Conservation (phyloP, 2,329 filamentous ascomycete genomes). For the Talaromyces sp. region DNA sequence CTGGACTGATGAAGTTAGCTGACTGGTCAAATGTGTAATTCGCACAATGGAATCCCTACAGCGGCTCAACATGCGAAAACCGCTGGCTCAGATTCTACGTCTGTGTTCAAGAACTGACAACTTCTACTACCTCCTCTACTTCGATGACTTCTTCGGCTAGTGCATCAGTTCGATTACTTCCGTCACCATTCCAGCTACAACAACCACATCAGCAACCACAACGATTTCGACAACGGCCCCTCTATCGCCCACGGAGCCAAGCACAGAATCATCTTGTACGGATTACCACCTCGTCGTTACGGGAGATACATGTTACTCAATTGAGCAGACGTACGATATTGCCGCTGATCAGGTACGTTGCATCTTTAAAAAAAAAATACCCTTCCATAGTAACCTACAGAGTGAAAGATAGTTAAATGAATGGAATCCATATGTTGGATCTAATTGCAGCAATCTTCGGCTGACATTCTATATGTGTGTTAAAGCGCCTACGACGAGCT, state of each 20-base stretch:
- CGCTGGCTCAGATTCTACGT: slow-evolving; percentile 19
- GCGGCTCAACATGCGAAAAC: slow-evolving; percentile 1
- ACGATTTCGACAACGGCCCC: background rate
- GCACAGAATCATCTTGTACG: slow-evolving; percentile 1
- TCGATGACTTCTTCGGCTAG: background rate
- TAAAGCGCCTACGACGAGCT: background rate
- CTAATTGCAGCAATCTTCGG: background rate
- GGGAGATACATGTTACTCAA: slow-evolving; percentile 10
- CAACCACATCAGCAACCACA: background rate
- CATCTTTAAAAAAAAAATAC: too few relatives aligned
- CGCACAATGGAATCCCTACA: background rate
- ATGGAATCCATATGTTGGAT: slow-evolving; percentile 8
- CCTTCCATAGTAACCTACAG: too few relatives aligned
- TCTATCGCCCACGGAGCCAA: background rate
- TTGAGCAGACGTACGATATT: slow-evolving; percentile 13
- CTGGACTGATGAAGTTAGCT: background rate
- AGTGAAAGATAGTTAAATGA: background rate
- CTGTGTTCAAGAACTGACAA: background rate
- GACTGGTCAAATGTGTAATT: background rate
- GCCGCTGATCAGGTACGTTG: slow-evolving; percentile 4
- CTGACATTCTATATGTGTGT: slow-evolving; percentile 20
- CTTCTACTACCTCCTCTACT: background rate
- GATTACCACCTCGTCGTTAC: slow-evolving; percentile 10
- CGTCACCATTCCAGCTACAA: background rate
- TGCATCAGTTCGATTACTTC: background rate